Evolutionary conservation across 768 basidiomycete genomes (phyloP), one percentile per base, ranked within the genome.

Genomic region (Piloderma croceum): DNA sequence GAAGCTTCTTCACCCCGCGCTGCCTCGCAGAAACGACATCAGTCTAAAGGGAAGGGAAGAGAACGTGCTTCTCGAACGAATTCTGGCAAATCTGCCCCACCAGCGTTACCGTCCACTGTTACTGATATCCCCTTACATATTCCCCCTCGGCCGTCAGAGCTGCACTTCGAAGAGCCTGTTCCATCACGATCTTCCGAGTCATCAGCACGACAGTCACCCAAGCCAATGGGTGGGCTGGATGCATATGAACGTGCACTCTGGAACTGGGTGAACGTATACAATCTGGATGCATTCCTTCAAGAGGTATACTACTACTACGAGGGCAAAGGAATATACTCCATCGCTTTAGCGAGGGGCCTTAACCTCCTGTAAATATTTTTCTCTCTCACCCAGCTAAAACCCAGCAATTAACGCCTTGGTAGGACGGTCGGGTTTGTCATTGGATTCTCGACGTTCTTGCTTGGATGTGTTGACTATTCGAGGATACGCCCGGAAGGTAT

Each of bases 221-320:
- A 68, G 44, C 70, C 65, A 31, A 76, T 81, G 73, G 74, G 78
- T 37, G 84, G 88, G 7, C 59, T 91, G 33, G 85, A 91, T 53
- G 79, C 80, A 10, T 82, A 88, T 54, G 92, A 99, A 60, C 82
- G 81, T 43, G 96, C 96, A 1, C 62, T 98, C 35, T 99, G 96
- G 96, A 86, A 88, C 43, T 99, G 96, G 96, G 91, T 97, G 44
- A 99, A 99, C 57, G 91, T 98, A 10, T 90, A 91, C 58, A 97
- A 99, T 57, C 73, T 99, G 27, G 96, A 99, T 54, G 82, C 81
- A 6, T 99, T 93, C 61, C 64, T 99, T 21, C 90, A 94, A 62
- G 91, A 97, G 47, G 90, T 90, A 27, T 98, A 99, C 61, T 72
- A 74, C 33, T 99, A 98, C 61, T 99, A 99, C 58, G 85, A 90